Base-by-base conservation (phyloP, 208 protist genomes). In the Acanthamoeba healyi region DNA sequence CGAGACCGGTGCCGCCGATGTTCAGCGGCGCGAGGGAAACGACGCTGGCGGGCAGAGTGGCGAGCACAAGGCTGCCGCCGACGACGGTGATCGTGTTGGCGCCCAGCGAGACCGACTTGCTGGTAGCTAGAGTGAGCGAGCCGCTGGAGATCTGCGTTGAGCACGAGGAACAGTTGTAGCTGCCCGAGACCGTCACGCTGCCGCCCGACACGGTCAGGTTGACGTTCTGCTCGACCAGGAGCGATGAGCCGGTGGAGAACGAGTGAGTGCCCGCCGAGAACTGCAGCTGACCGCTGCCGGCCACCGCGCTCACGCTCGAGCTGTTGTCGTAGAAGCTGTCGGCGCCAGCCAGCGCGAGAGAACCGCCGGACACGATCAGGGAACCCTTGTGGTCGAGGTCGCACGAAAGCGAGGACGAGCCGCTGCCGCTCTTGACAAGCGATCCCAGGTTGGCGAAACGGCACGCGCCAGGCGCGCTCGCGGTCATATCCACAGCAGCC, bases 321-420 rank as follows among this genome's bases (percentile, higher is more conserved):
- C 2, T 46, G 58, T 17, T 51, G 40, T 77, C 86, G 56, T 74
- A 92, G 86, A 74, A 74, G 54, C 24, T 51, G 58, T 92, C 65
- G 58, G 26, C 22, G 86, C 86, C 86, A 44, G 56, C 51, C 4
- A 92, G 86, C n/a, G 56, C 29, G 40, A 92, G 56, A 54, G 65
- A n/a, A 19, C 86, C 86, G n/a, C 38, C 38, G 0, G 38, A 36
- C 56, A 74, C 61, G 56, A 32, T 74, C n/a, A 92, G 40, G 15
- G 86, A 38, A 38, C 86, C 86, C 61, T 77, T 92, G 61, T 92
- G 56, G 34, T 92, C 86, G 17, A 72, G 26, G 65, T 92, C 65
- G 65, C 56, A 92, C 36, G 86, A 67, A 19, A 92, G 36, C 29
- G 38, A 14, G 24, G 58, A n/a, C 22, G 34, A 10, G 61, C 86